These are phyloP conservation scores for Vaccinium darrowii DNA, from an alignment of 148 eudicot genomes.

Conservation along the genomic window DNA sequence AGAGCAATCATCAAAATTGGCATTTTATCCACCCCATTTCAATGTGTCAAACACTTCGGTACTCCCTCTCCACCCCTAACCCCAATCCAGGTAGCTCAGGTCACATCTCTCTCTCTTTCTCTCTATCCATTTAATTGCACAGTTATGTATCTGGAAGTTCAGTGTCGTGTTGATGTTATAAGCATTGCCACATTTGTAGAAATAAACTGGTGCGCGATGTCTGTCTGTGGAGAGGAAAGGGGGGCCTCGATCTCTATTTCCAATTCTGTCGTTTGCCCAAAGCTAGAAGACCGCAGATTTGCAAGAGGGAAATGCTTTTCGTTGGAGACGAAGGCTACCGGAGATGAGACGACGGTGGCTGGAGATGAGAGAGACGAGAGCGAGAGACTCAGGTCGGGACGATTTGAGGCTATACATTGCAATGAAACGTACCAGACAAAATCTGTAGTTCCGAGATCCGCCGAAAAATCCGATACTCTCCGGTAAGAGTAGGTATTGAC, in stretches of 20 bases:
- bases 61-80: background rate
- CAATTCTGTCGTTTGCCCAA: conserved; percentile 49
- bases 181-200: background rate
- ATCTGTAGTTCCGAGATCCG: too few species aligned
- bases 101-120: background rate
- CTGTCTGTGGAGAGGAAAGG: conserved; percentile 12
- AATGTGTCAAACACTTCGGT: background rate
- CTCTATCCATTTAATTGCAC: background rate
- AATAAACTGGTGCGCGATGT: conserved; percentile 23
- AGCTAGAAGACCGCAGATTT: conserved; percentile 36
- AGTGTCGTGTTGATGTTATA: background rate
- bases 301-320: too few species aligned
- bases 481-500: too few species aligned
- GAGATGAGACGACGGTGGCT: too few species aligned
- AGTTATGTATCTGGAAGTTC: background rate
- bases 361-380: too few species aligned
- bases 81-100: background rate
- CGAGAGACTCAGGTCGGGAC: too few species aligned
- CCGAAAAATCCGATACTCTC: too few species aligned
- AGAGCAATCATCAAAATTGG: too few species aligned
- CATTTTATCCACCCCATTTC: background rate
- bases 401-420: too few species aligned
- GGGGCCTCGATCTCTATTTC: conserved; percentile 9
- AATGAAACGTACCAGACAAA: too few species aligned
- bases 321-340: too few species aligned